These are phyloP conservation scores for Cercospora canescens DNA, from an alignment of 2,329 filamentous ascomycete species.

Conservation along the genomic window DNA sequence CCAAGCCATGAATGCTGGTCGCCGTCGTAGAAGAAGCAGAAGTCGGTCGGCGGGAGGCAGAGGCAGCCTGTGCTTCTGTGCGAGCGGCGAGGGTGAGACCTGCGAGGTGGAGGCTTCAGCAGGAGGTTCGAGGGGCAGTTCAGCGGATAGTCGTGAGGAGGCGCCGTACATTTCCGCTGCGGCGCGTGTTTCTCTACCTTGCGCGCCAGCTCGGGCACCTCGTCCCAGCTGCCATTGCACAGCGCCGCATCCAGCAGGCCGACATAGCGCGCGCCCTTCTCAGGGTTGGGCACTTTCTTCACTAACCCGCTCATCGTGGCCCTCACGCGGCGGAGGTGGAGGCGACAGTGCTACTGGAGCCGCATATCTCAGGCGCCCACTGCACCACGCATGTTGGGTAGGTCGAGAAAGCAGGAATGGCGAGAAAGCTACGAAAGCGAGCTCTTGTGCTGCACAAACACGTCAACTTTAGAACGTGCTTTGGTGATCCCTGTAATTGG, in stretches of 20 bases:
- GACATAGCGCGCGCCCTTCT: slow-evolving; percentile 80
- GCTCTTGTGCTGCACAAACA: slow-evolving; percentile 3
- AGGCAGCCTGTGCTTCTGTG: slow-evolving; percentile 48
- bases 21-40: slow-evolving; percentile 43
- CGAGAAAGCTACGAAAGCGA: not conserved
- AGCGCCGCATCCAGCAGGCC: slow-evolving; percentile 80
- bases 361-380: slow-evolving; percentile 15
- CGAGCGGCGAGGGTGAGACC: slow-evolving; percentile 50
- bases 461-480: slow-evolving; percentile 13
- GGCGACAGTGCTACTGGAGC: slow-evolving; percentile 19
- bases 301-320: slow-evolving; percentile 28
- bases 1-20: slow-evolving; percentile 33
- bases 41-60: slow-evolving; percentile 44
- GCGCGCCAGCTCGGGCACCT: slow-evolving; percentile 82
- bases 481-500: slow-evolving; percentile 1
- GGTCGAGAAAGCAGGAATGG: not conserved
- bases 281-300: slow-evolving; percentile 27
- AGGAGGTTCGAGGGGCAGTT: not conserved
- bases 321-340: slow-evolving; percentile 8
- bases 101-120: slow-evolving; percentile 25
- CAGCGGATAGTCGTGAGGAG: not conserved
- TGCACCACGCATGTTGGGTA: not conserved
- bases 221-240: slow-evolving; percentile 83
- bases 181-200: slow-evolving; percentile 95
- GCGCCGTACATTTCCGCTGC: slow-evolving; percentile 71